Evolutionary conservation across 2,329 filamentous ascomycete genomes (phyloP), one percentile per base, ranked within the genome.

Genomic region (Cladophialophora carrionii): DNA sequence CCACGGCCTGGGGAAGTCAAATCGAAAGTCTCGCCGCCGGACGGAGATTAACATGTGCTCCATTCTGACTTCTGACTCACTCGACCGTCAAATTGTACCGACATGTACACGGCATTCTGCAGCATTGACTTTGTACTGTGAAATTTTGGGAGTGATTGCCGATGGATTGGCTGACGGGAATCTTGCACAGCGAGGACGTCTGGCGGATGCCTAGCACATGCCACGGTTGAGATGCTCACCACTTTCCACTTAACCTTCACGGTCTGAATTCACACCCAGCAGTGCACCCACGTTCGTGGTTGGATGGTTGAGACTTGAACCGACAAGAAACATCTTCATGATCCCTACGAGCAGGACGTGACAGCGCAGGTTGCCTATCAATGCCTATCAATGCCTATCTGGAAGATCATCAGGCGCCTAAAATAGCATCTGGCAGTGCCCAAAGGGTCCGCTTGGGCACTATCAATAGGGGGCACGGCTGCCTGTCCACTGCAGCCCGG

Each of bases 81-180:
- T 52, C 55, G 24, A 14, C 46, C 52, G 20, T 56, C 55, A 58
- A 22, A 7, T 51, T 46, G 58, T 65, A 48, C 63, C 64, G 31
- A 62, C 41, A 68, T 56, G 53, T 68, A 61, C 63, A 66, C 22
- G 55, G 59, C 62, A 62, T 43, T 63, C 48, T 54, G 52, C 59
- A 68, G 58, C 52, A 63, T 57, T 57, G 53, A 57, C 55, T 14
- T 32, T 54, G 26, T 29, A 9, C 29, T 31, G 6, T 12, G 17
- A 20, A 20, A 12, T n/a, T 7, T 26, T 12, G 24, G 46, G 46
- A 49, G 24, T 26, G 24, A 22, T 49, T 26, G 46, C 46, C 46
- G 46, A 24, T 49, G 46, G 46, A 49, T 5, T 49, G n/a, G 10
- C 20, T 26, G 1, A 7, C 46, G 20, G 4, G 17, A 41, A 14